Evolutionary conservation across 148 eudicot genomes (phyloP).

Genomic region (Rheum nobile): DNA sequence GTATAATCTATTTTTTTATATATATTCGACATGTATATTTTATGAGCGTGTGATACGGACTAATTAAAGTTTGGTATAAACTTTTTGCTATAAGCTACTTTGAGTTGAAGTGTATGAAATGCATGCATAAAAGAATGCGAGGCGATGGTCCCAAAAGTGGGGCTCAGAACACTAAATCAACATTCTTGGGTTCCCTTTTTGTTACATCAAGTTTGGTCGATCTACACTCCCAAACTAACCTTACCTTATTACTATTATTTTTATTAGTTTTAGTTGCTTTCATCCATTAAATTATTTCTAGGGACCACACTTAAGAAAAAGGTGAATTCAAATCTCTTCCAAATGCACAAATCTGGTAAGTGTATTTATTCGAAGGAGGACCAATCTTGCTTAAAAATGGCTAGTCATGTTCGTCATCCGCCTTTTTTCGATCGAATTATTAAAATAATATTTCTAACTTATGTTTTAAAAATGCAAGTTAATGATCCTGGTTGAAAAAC

Average conservation of each 20-base stretch:
- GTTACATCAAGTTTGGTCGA: background rate
- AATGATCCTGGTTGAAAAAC: too few relatives aligned
- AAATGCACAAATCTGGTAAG: background rate
- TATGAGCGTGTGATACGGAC: too few relatives aligned
- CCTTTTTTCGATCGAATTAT: background rate
- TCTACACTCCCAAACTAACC: background rate
- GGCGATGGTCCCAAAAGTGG: background rate
- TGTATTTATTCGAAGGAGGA: background rate
- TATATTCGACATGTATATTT: too few relatives aligned
- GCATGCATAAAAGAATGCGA: too few relatives aligned
- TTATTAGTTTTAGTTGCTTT: background rate
- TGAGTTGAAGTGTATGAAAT: too few relatives aligned
- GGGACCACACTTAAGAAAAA: background rate
- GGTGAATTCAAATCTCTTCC: background rate
- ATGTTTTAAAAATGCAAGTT: too few relatives aligned
- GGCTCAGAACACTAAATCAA: background rate
- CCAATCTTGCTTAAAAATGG: background rate
- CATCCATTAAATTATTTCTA: background rate
- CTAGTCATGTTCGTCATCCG: background rate
- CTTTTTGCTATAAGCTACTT: too few relatives aligned
- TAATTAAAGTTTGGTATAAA: too few relatives aligned
- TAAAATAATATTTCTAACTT: too few relatives aligned
- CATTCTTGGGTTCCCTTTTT: background rate
- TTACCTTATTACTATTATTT: too few relatives aligned
- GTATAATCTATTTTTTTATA: too few relatives aligned